Conservation (phyloP, 208 protist genomes). For the Kentomonas sorsogonicus region DNA sequence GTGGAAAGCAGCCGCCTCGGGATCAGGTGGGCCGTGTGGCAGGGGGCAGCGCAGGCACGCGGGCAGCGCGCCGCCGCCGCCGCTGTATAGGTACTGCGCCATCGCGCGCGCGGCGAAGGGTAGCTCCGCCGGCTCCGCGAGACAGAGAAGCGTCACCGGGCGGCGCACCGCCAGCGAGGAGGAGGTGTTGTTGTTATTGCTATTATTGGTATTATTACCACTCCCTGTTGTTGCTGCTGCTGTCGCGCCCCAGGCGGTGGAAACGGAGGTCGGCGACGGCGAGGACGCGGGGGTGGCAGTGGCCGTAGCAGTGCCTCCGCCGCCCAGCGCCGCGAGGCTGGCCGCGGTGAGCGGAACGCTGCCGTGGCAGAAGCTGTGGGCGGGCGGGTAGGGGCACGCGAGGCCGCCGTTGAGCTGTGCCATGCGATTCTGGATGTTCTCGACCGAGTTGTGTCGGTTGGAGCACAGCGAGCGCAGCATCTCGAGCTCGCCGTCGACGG, state of each 20-base stretch:
- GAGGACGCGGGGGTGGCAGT: slow-evolving; percentile 4
- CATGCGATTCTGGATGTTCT: slow-evolving; percentile 30
- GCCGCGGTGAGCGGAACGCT: no score
- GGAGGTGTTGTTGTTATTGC: neutral
- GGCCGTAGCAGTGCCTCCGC: slow-evolving; percentile 5
- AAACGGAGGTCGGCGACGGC: no score
- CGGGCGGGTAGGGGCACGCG: slow-evolving; percentile 6
- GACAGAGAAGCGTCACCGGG: slow-evolving; percentile 21
- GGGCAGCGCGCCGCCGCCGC: slow-evolving; percentile 20
- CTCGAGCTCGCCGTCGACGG: slow-evolving; percentile 46
- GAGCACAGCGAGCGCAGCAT: slow-evolving; percentile 34
- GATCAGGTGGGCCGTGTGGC: no score
- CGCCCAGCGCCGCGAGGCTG: slow-evolving; percentile 3
- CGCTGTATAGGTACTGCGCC: slow-evolving; percentile 62
- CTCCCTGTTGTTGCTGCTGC: no score
- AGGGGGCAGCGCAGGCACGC: no score
- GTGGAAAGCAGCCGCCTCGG: no score
- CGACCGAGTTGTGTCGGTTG: slow-evolving; percentile 40
- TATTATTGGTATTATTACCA: no score
- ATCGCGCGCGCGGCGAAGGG: slow-evolving; percentile 63
- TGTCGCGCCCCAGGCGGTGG: no score
- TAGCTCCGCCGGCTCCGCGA: slow-evolving; percentile 52
- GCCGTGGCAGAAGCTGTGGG: no score
- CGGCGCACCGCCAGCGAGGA: neutral
- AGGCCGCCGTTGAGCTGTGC: slow-evolving; percentile 27